Evolutionary conservation across 306 rosid genomes (phyloP), one percentile per base, ranked within the genome.

Genomic region (Vachellia collinsii): DNA sequence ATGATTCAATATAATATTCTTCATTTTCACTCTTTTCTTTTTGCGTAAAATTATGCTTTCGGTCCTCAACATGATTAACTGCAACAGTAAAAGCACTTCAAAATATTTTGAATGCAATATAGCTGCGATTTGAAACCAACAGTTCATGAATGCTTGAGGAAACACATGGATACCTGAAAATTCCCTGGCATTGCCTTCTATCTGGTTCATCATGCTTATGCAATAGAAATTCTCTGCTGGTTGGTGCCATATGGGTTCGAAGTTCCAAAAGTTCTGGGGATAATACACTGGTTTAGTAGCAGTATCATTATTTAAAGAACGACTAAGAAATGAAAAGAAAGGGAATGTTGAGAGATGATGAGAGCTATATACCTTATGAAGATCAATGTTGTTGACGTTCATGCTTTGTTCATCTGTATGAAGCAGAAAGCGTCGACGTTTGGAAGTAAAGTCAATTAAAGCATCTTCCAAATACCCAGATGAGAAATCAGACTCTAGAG

Each of bases 381-480:
- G 70, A 65, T 81, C 77, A 66, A 61, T 41, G 73, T 43, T 3
- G 63, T 20, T 11, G 12, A 76, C 80, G 85, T 68, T 77, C 62
- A 73, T 58, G 81, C 23, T 75, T 37, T 79, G 81, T 22, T 86
- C 82, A 41, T 70, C 73, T 4, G 70, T 5, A 68, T 61, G 80
- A 36, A 83, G 53, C 8, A 91, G 71, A 83, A 95, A 85, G 6
- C 98, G 93, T 42, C 96, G 83, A 75, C 98, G 88, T 87, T 95
- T 95, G 47, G 93, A 85, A 54, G 83, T 75, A 75, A 88, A 91
- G n/a, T 93, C 91, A 50, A 90, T 9, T 88, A 95, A 86, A 58
- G 98, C 99, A 79, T 95, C 99, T 86, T 95, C 96, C 67, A 95
- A 83, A 73, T 95, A 95, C 11, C 99, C 99, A 16, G 96, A 90